Percentiles rank a stretch among this genome's conserved stretches.
These are phyloP conservation scores for Pythium sp. DNA, from an alignment of 352 stramenopile genomes.

Conservation along the genomic window DNA sequence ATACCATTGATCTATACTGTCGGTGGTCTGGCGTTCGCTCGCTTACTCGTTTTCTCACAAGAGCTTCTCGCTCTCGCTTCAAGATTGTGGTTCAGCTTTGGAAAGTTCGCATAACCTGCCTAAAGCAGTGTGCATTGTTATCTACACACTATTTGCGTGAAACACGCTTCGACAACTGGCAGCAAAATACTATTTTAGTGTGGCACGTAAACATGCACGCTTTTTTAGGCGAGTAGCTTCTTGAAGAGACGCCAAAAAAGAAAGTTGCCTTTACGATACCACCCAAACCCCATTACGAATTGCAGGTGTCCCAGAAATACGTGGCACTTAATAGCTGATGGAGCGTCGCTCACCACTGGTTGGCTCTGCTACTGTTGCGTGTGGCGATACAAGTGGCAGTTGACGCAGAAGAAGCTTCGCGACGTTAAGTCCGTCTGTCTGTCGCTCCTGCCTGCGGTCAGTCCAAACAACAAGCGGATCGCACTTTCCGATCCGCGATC, in stretches of 20 bases:
- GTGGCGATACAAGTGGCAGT: not conserved
- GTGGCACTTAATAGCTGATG: not conserved
- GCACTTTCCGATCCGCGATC: not conserved
- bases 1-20: not conserved
- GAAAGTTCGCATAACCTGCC: not conserved
- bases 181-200: not conserved
- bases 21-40: not conserved
- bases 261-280: not conserved
- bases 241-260: constrained; percentile 1
- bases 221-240: not conserved
- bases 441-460: not conserved
- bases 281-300: not conserved
- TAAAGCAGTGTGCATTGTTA: not conserved
- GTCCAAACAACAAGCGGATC: not conserved
- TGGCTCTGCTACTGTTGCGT: too few relatives aligned
- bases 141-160: too few relatives aligned
- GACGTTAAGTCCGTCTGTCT: not conserved
- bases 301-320: not conserved
- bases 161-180: not conserved
- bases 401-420: not conserved
- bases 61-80: not conserved
- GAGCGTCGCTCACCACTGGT: too few relatives aligned
- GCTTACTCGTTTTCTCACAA: not conserved
- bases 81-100: not conserved
- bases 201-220: not conserved